Conservation (phyloP, 176 grass and related monocot species). For the Chrysopogon serrulatus region DNA sequence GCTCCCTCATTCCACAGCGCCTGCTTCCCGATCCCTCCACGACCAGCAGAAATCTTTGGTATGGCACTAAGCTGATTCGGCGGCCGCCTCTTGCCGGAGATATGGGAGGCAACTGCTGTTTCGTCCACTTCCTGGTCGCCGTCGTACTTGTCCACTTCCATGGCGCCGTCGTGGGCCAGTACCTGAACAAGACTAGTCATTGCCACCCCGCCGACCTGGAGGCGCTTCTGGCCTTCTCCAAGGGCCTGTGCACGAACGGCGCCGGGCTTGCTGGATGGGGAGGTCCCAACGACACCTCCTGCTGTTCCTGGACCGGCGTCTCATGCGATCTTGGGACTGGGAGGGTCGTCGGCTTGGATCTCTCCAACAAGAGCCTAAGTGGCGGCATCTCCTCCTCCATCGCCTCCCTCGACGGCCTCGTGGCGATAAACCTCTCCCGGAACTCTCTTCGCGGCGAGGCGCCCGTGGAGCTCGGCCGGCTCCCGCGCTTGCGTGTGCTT, state of each 20-base stretch:
- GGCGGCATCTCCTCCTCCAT: constrained; percentile 36
- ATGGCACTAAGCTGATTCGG: not conserved
- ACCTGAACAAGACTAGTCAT: constrained; percentile 20
- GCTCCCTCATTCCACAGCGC: not conserved
- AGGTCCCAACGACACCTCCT: constrained; percentile 20
- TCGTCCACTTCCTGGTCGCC: not conserved
- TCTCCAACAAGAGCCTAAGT: constrained; percentile 38
- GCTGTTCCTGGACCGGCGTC: constrained; percentile 60
- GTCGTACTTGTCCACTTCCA: constrained; percentile 1
- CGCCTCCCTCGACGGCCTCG: constrained; percentile 27
- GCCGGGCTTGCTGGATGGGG: constrained; percentile 35
- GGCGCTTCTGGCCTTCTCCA: constrained; percentile 29
- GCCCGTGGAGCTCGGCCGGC: not conserved
- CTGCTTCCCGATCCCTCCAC: not conserved
- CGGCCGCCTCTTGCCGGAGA: not conserved
- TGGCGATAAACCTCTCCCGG: constrained; percentile 32
- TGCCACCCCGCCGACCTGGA: constrained; percentile 36
- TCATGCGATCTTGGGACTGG: constrained; percentile 25
- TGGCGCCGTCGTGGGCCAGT: not conserved
- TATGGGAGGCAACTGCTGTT: constrained; percentile 14
- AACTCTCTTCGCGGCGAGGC: constrained; percentile 34
- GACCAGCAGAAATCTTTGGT: not conserved
- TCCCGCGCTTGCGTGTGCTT: constrained; percentile 29
- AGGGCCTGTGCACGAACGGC: constrained; percentile 1
- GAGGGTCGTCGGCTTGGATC: constrained; percentile 48